These are phyloP conservation scores for Podospora pseudopauciseta DNA, from an alignment of 495 filamentous ascomycete genomes.

Conservation along the genomic window DNA sequence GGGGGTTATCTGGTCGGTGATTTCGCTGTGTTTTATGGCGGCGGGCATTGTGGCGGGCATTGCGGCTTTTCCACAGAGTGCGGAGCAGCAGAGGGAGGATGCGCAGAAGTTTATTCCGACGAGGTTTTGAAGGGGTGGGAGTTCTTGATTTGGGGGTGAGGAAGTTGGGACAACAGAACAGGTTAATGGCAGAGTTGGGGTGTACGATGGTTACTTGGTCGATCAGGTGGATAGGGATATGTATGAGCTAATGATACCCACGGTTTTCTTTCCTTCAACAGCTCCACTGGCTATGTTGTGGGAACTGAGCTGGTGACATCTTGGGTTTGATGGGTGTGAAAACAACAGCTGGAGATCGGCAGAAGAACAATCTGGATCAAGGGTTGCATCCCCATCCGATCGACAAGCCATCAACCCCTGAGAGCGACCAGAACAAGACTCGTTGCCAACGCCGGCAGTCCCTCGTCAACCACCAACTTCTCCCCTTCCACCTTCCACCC, in stretches of 20 bases:
- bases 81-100: slow-evolving; percentile 62
- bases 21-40: slow-evolving; percentile 67
- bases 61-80: slow-evolving; percentile 68
- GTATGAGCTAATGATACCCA: slow-evolving; percentile 9
- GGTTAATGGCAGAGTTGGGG: not conserved
- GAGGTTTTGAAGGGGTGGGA: slow-evolving; percentile 18
- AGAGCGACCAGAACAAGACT: slow-evolving; percentile 28
- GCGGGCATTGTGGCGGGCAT: slow-evolving; percentile 68
- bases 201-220: no score
- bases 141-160: not conserved
- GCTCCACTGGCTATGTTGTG: not conserved
- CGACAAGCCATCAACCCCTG: not conserved
- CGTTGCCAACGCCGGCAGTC: slow-evolving; percentile 25
- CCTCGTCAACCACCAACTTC: slow-evolving; percentile 17
- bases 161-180: not conserved
- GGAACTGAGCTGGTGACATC: not conserved
- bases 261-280: not conserved
- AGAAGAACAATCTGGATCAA: no score
- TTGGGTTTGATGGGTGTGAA: not conserved
- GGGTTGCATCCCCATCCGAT: no score
- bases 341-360: not conserved
- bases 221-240: not conserved
- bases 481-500: slow-evolving; percentile 24
- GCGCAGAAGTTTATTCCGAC: slow-evolving; percentile 61
- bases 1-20: slow-evolving; percentile 73